Evolutionary conservation across 2,329 filamentous ascomycete species (phyloP).

Genomic region (Aspergillus latus): DNA sequence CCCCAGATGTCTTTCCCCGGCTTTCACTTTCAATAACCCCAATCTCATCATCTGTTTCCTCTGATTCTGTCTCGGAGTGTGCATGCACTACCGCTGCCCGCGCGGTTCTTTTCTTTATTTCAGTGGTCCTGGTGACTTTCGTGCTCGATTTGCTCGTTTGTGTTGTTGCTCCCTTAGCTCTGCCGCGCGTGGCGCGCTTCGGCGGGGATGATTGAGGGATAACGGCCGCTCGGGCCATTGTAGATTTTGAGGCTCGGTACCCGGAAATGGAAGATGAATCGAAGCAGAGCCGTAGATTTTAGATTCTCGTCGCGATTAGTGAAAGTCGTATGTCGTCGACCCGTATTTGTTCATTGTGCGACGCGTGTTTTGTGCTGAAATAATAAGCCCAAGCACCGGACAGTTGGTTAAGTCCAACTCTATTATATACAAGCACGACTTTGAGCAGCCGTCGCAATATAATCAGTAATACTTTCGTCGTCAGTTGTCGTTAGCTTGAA

Average conservation of each 20-base stretch:
- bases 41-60: constrained; percentile 29
- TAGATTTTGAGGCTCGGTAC: not conserved
- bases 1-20: constrained; percentile 6
- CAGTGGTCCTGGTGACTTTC: constrained; percentile 16
- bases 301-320: not conserved
- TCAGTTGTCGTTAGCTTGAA: constrained; percentile 10
- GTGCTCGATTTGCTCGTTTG: constrained; percentile 12
- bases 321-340: not conserved
- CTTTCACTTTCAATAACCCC: constrained; percentile 17
- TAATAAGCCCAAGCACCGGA: too few relatives aligned
- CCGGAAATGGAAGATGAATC: not conserved
- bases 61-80: constrained; percentile 17
- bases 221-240: constrained; percentile 29
- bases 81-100: constrained; percentile 9
- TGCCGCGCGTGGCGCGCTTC: constrained; percentile 23
- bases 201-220: constrained; percentile 24
- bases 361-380: not conserved
- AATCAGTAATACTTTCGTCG: too few relatives aligned
- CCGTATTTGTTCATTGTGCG: constrained; percentile 3
- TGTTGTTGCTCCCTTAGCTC: constrained; percentile 17
- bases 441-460: too few relatives aligned
- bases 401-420: too few relatives aligned
- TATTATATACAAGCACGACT: too few relatives aligned
- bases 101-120: constrained; percentile 14
- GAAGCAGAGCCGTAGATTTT: not conserved